A percentile compares a stretch with the other conserved stretches of the same genome.
Conservation (phyloP, 768 basidiomycete species). For the Suillus hirtellus region DNA sequence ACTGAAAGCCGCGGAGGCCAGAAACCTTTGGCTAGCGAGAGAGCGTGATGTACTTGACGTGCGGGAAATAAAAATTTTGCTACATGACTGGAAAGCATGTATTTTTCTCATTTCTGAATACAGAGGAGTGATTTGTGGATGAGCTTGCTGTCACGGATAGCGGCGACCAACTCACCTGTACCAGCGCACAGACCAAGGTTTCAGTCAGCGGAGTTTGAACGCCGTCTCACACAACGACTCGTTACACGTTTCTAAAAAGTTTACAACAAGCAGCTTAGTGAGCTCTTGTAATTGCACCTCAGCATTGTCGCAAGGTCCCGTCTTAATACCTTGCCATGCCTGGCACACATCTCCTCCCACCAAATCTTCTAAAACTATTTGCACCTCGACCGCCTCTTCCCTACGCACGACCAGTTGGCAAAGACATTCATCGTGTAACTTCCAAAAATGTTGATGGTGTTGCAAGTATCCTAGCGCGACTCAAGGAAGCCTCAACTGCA, state of each 20-base stretch:
- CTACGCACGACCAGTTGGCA: slow-evolving; percentile 83
- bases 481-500: slow-evolving; percentile 79
- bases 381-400: slow-evolving; percentile 89
- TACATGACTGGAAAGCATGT: slow-evolving; percentile 14
- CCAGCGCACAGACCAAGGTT: slow-evolving; percentile 17
- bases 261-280: not conserved
- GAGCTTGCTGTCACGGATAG: slow-evolving; percentile 9
- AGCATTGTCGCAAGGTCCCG: not conserved
- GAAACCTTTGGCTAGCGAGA: slow-evolving; percentile 11
- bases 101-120: slow-evolving; percentile 21
- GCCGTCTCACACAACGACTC: slow-evolving; percentile 7
- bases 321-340: slow-evolving; percentile 35
- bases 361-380: slow-evolving; percentile 95
- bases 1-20: not conserved
- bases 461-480: slow-evolving; percentile 65
- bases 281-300: not conserved
- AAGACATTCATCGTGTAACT: slow-evolving; percentile 73
- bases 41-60: slow-evolving; percentile 13
- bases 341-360: slow-evolving; percentile 88
- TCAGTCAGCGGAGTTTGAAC: slow-evolving; percentile 33
- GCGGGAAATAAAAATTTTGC: slow-evolving; percentile 17
- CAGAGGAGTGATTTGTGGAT: not conserved
- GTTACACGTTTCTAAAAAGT: slow-evolving; percentile 5
- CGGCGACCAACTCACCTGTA: slow-evolving; percentile 11
- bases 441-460: slow-evolving; percentile 75